Conservation (phyloP, 768 basidiomycete genomes). For the Serendipita vermifera region DNA sequence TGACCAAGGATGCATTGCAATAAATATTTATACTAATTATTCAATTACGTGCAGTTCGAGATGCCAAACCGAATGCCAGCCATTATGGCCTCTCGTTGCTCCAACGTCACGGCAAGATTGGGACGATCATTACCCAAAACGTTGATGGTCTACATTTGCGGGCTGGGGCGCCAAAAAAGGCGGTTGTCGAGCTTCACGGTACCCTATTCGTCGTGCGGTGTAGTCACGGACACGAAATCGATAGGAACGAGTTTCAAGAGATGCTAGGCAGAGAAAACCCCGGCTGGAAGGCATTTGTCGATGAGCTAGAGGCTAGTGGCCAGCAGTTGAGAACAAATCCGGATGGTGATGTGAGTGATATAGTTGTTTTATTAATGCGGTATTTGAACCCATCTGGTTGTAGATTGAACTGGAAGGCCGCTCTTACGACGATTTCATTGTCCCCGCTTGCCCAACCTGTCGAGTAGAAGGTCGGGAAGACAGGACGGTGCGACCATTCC, state of each 20-base stretch:
- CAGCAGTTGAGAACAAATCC: slow-evolving; percentile 69
- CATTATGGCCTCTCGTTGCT: slow-evolving; percentile 80
- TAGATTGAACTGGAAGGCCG: slow-evolving; percentile 74
- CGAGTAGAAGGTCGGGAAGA: slow-evolving; percentile 41
- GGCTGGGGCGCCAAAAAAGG: slow-evolving; percentile 41
- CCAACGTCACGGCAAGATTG: slow-evolving; percentile 49
- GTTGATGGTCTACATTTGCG: slow-evolving; percentile 93
- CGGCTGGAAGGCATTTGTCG: slow-evolving; percentile 56
- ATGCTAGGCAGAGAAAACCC: slow-evolving; percentile 64
- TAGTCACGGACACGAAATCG: slow-evolving; percentile 51
- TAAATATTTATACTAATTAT: no score
- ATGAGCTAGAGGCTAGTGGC: slow-evolving; percentile 47
- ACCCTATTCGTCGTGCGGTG: slow-evolving; percentile 64
- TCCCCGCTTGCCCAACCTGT: slow-evolving; percentile 69
- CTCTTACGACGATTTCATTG: slow-evolving; percentile 60
- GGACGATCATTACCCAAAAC: slow-evolving; percentile 60
- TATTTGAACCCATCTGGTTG: neutral
- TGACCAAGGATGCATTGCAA: no score
- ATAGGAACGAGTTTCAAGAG: slow-evolving; percentile 59
- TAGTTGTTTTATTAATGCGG: neutral
- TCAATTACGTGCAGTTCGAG: slow-evolving; percentile 35
- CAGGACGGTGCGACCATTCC: slow-evolving; percentile 38
- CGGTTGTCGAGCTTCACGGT: slow-evolving; percentile 77
- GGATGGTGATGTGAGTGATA: slow-evolving; percentile 67
- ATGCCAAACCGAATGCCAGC: slow-evolving; percentile 73